phyloP scores from a whole-genome alignment of 1,284 basidiomycete genomes.

The Hypsizygus ulmarius region DNA sequence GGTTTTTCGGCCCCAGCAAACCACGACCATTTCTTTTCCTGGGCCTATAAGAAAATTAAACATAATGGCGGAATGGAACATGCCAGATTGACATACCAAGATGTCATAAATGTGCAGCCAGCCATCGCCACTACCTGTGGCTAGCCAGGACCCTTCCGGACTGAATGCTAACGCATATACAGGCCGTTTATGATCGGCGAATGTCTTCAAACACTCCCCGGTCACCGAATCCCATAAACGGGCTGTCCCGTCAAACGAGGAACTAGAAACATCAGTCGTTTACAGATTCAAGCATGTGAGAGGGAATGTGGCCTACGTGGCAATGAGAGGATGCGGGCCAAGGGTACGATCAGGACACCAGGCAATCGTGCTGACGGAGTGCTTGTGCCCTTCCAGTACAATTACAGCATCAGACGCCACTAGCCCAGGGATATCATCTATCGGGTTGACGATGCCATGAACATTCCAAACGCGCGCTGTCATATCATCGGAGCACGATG shows the following conservation, averaged over 20 bases:
- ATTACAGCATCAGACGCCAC: constrained; percentile 37
- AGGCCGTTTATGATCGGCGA: constrained; percentile 64
- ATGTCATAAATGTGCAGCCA: constrained; percentile 57
- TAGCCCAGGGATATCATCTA: constrained; percentile 40
- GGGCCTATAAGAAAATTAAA: constrained; percentile 31
- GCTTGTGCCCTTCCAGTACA: constrained; percentile 60
- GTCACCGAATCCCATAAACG: constrained; percentile 76
- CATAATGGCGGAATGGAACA: background rate
- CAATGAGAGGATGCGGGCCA: constrained; percentile 54
- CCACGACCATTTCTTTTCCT: constrained; percentile 56
- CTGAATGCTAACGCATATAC: constrained; percentile 68
- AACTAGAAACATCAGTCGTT: constrained; percentile 37
- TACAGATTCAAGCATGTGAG: constrained; percentile 4
- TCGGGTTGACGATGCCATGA: constrained; percentile 31
- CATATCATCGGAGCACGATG: constrained; percentile 78
- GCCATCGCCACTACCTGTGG: constrained; percentile 62
- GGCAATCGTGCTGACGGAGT: constrained; percentile 65
- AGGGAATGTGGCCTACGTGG: constrained; percentile 52
- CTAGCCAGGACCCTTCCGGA: constrained; percentile 58
- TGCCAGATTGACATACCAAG: constrained; percentile 32
- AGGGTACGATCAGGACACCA: constrained; percentile 61
- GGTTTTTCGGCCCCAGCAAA: constrained; percentile 46
- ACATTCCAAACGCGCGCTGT: constrained; percentile 78
- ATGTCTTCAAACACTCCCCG: constrained; percentile 67
- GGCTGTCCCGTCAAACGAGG: constrained; percentile 74